Conservation (phyloP, 2,329 filamentous ascomycete genomes). For the Truncatella angustata region DNA sequence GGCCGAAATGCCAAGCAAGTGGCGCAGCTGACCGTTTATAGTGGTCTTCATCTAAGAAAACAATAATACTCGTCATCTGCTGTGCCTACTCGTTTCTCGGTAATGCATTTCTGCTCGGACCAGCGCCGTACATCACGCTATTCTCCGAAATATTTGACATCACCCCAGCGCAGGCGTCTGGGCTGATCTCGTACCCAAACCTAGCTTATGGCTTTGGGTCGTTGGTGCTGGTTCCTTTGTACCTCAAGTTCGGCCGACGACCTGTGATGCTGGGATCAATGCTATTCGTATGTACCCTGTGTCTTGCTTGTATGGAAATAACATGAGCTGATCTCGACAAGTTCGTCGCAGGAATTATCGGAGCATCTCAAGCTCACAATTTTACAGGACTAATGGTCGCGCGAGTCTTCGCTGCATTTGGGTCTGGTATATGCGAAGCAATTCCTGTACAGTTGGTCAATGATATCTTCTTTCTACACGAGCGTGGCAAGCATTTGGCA, state of each 20-base stretch:
- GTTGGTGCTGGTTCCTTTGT: constrained; percentile 55
- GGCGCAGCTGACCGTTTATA: constrained; percentile 19
- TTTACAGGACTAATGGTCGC: constrained; percentile 37
- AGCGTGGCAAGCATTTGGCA: constrained; percentile 52
- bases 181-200: constrained; percentile 59
- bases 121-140: constrained; percentile 56
- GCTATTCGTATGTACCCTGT: constrained; percentile 25
- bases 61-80: constrained; percentile 51
- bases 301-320: not conserved
- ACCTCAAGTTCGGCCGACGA: constrained; percentile 46
- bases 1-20: no score
- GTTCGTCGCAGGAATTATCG: constrained; percentile 40
- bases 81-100: constrained; percentile 58
- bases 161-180: constrained; percentile 48
- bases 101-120: constrained; percentile 54
- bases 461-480: constrained; percentile 45
- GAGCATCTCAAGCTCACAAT: constrained; percentile 32
- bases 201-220: constrained; percentile 58
- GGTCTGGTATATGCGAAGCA: constrained; percentile 42
- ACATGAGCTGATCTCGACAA: constrained; percentile 11
- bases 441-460: constrained; percentile 45
- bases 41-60: constrained; percentile 57
- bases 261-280: constrained; percentile 41
- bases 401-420: constrained; percentile 37
- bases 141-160: constrained; percentile 52